Conservation (phyloP, 2,329 filamentous ascomycete species). For the Polytolypa hystricis region DNA sequence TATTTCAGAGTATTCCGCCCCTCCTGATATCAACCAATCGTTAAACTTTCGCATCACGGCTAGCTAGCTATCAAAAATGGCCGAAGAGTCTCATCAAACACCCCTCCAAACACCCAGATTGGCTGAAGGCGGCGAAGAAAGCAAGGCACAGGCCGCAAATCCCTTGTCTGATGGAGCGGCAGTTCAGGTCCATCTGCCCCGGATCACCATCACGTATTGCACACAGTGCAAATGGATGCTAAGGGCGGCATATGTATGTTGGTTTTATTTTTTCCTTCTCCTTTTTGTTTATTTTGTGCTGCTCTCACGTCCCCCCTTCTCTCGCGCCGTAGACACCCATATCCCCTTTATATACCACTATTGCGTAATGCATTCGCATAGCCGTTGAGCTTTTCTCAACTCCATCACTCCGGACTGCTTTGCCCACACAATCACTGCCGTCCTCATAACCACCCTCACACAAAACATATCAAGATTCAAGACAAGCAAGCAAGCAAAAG, state of each 20-base stretch:
- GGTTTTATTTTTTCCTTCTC: conserved; percentile 3
- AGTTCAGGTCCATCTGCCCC: conserved; percentile 43
- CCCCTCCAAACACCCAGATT: background rate
- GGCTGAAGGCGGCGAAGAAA: background rate
- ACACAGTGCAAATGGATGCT: conserved; percentile 92
- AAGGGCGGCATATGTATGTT: conserved; percentile 69
- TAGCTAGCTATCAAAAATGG: too few species aligned
- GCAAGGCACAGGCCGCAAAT: conserved; percentile 1
- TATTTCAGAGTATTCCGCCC: too few species aligned
- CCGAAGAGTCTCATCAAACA: background rate
- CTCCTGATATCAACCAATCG: too few species aligned
- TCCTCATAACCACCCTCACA: too few species aligned
- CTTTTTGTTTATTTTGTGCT: conserved; percentile 4
- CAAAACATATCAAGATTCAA: too few species aligned
- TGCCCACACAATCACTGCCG: background rate
- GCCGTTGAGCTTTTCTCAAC: background rate
- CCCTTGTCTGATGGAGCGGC: conserved; percentile 8
- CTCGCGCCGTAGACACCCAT: too few species aligned
- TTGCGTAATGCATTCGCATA: too few species aligned
- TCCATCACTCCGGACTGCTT: background rate
- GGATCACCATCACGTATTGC: conserved; percentile 82
- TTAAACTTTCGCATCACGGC: too few species aligned
- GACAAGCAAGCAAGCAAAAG: too few species aligned
- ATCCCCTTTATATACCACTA: too few species aligned
- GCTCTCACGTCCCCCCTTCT: conserved; percentile 2